Evolutionary conservation across 371 early-diverging fungal genomes (phyloP).

Genomic region (Blakeslea trispora): DNA sequence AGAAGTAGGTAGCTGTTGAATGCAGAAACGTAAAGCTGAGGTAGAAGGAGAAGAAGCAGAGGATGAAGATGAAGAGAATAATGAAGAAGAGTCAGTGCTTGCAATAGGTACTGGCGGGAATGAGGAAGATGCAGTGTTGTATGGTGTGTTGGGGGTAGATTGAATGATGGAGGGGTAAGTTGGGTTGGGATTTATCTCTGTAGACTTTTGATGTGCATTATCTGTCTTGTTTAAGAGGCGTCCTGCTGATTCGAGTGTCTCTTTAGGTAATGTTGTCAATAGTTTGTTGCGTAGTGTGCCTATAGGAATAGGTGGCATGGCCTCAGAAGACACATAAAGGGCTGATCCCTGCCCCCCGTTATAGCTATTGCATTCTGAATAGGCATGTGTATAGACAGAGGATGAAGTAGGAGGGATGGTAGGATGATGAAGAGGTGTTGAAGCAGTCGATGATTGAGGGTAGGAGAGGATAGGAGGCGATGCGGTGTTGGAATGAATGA

Average conservation of each 20-base stretch:
- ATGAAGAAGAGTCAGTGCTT: background rate
- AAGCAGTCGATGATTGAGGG: background rate
- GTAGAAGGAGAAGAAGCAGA: background rate
- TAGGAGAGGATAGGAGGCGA: constrained; percentile 2
- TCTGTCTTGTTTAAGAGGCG: constrained; percentile 15
- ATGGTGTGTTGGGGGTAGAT: constrained; percentile 26
- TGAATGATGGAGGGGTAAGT: constrained; percentile 7
- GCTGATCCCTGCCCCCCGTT: constrained; percentile 6
- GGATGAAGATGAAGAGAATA: background rate
- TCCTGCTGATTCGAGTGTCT: constrained; percentile 39
- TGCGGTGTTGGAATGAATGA: constrained; percentile 1
- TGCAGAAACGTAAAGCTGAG: background rate
- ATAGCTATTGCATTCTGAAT: background rate
- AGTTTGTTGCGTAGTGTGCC: constrained; percentile 35
- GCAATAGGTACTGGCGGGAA: background rate
- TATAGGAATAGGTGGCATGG: constrained; percentile 32
- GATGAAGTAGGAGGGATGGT: too few relatives aligned
- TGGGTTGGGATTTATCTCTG: background rate
- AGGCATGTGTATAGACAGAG: constrained; percentile 3
- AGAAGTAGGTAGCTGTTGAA: constrained; percentile 7
- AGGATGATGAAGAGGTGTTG: background rate
- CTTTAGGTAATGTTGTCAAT: constrained; percentile 33
- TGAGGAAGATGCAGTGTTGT: background rate
- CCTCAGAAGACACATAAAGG: constrained; percentile 29
- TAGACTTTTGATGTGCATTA: background rate